These are phyloP conservation scores for Penicillium maclennaniae DNA, from an alignment of 495 filamentous ascomycete genomes.

Conservation along the genomic window DNA sequence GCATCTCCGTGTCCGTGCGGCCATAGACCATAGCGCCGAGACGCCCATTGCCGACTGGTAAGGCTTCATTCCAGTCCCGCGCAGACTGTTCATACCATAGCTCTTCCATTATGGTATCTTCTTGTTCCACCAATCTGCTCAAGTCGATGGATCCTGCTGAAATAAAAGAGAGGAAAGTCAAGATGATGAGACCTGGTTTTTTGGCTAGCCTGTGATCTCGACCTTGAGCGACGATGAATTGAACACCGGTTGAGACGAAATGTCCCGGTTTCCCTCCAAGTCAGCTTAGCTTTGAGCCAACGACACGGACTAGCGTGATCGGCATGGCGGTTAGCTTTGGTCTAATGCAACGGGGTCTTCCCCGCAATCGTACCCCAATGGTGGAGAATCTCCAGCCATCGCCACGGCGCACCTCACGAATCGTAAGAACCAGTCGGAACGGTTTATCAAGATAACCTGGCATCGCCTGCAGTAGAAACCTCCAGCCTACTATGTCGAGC, in stretches of 20 bases:
- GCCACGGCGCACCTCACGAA: neutral
- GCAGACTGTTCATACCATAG: constrained; percentile 32
- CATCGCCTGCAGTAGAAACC: neutral
- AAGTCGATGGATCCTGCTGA: too few species aligned
- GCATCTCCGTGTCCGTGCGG: constrained; percentile 38
- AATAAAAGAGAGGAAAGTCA: neutral
- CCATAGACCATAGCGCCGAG: constrained; percentile 51
- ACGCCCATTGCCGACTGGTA: constrained; percentile 51
- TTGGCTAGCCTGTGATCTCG: neutral
- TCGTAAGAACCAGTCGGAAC: neutral
- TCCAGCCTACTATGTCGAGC: too few species aligned
- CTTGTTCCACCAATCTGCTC: too few species aligned
- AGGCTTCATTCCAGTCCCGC: constrained; percentile 22
- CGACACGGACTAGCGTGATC: neutral
- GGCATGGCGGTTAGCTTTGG: neutral
- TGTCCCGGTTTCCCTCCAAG: neutral
- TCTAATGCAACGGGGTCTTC: neutral
- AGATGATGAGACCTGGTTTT: neutral
- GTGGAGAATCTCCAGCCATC: constrained; percentile 14
- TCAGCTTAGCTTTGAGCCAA: neutral
- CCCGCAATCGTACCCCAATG: constrained; percentile 16
- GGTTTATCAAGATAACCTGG: neutral
- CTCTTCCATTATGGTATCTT: constrained; percentile 16
- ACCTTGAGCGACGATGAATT: neutral
- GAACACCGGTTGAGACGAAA: constrained; percentile 7